A percentile compares a stretch with the other conserved stretches of the same genome.
These are phyloP conservation scores for Miamiensis avidus DNA, from an alignment of 169 alveolate species.

Conservation along the genomic window DNA sequence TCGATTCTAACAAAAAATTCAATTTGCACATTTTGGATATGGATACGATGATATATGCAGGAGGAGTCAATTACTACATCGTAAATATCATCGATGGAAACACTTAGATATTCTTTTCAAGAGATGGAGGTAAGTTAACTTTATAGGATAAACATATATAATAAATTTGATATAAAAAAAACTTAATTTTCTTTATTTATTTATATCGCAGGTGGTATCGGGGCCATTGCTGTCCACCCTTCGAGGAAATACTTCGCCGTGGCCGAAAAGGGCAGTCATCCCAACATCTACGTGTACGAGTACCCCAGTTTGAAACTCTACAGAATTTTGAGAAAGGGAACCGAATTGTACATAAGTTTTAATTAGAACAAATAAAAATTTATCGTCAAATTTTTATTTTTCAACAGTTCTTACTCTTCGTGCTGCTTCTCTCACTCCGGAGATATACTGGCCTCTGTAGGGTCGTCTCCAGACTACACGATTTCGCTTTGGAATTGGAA, in stretches of 20 bases:
- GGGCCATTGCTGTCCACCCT: conserved; percentile 88
- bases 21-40: conserved; percentile 74
- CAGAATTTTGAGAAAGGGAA: conserved; percentile 85
- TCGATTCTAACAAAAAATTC: conserved; percentile 71
- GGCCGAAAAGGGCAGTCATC: conserved; percentile 85
- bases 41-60: conserved; percentile 68
- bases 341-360: conserved; percentile 65
- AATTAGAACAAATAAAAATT: too few species aligned
- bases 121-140: conserved; percentile 43
- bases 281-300: conserved; percentile 75
- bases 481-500: conserved; percentile 92
- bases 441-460: conserved; percentile 77
- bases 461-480: conserved; percentile 89
- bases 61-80: conserved; percentile 79
- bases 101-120: conserved; percentile 65
- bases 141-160: neutral
- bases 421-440: conserved; percentile 57
- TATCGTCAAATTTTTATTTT: too few species aligned
- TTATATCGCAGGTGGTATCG: conserved; percentile 73
- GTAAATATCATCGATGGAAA: conserved; percentile 69
- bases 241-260: conserved; percentile 77
- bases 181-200: conserved; percentile 18
- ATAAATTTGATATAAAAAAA: conserved; percentile 65
- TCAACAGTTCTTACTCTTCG: conserved; percentile 66
- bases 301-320: conserved; percentile 75